A percentile compares a stretch with the other conserved stretches of the same genome.
phyloP scores from a whole-genome alignment of 371 early-diverging fungal genomes.

The Nosema muscidifuracis region DNA sequence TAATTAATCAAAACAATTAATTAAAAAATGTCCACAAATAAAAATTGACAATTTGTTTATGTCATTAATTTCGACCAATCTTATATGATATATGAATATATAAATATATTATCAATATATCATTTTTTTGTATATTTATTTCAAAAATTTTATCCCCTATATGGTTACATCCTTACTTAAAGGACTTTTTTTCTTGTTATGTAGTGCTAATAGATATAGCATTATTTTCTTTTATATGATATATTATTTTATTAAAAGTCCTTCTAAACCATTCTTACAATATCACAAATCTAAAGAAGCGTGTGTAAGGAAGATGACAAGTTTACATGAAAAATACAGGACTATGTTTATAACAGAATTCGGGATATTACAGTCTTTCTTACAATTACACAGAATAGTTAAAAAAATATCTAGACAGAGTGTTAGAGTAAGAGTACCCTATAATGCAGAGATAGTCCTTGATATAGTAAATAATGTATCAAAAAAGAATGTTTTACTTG shows the following conservation, averaged over 20 bases:
- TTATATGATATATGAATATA: too few relatives aligned
- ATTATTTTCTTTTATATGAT: constrained; percentile 10
- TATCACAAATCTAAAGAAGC: constrained; percentile 10
- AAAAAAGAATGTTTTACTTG: constrained; percentile 53
- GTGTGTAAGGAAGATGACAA: constrained; percentile 41
- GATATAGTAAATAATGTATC: too few relatives aligned
- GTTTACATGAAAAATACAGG: constrained; percentile 45
- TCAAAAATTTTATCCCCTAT: too few relatives aligned
- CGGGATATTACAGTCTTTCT: constrained; percentile 45
- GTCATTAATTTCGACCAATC: too few relatives aligned
- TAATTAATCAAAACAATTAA: too few relatives aligned
- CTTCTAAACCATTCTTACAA: background rate
- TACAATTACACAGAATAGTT: constrained; percentile 34
- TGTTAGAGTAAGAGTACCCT: constrained; percentile 26
- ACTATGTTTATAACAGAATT: constrained; percentile 45
- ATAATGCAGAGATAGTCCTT: constrained; percentile 47
- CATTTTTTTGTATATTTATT: too few relatives aligned
- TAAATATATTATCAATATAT: too few relatives aligned
- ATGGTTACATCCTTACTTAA: too few relatives aligned
- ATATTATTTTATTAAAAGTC: constrained; percentile 11
- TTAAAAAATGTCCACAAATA: too few relatives aligned
- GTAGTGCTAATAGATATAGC: background rate
- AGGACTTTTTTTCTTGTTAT: too few relatives aligned
- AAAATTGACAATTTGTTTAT: too few relatives aligned
- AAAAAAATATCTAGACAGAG: background rate